A percentile compares a stretch with the other conserved stretches of the same genome.
phyloP scores from a whole-genome alignment of 148 eudicot species.

The Euryodendron excelsum region DNA sequence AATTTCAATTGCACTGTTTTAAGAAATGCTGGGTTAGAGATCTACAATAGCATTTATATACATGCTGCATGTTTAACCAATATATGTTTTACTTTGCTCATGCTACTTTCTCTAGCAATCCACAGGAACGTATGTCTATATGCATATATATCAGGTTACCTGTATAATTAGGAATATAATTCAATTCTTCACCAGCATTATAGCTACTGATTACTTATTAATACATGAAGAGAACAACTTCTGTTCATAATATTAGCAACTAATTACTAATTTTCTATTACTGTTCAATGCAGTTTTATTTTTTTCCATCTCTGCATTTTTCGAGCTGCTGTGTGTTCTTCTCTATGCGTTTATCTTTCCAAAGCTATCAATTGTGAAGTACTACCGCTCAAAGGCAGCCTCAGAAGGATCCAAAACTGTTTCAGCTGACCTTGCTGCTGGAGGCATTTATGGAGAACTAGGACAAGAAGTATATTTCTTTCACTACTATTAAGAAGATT shows the following conservation, averaged over 20 bases:
- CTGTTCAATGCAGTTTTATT: constrained; percentile 43
- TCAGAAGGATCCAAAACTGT: constrained; percentile 53
- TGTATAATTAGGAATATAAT: background rate
- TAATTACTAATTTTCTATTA: background rate
- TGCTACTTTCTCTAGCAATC: background rate
- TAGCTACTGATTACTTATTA: background rate
- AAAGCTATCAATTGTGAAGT: constrained; percentile 51
- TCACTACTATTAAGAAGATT: background rate
- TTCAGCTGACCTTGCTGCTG: constrained; percentile 53
- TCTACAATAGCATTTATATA: too few species aligned
- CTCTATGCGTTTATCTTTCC: constrained; percentile 49
- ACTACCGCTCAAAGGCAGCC: constrained; percentile 52
- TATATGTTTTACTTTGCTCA: background rate
- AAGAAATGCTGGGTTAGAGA: too few species aligned
- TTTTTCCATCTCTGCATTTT: constrained; percentile 34
- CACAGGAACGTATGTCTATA: background rate
- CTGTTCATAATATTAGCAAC: background rate
- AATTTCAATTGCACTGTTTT: too few species aligned
- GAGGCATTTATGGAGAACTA: constrained; percentile 28
- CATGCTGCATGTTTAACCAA: background rate
- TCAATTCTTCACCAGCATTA: background rate
- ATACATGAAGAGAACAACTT: background rate
- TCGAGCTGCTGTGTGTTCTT: constrained; percentile 35
- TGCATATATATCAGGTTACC: background rate
- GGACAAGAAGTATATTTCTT: background rate